Conservation (phyloP, 2,329 filamentous ascomycete genomes). For the Plenodomus biglobosus region DNA sequence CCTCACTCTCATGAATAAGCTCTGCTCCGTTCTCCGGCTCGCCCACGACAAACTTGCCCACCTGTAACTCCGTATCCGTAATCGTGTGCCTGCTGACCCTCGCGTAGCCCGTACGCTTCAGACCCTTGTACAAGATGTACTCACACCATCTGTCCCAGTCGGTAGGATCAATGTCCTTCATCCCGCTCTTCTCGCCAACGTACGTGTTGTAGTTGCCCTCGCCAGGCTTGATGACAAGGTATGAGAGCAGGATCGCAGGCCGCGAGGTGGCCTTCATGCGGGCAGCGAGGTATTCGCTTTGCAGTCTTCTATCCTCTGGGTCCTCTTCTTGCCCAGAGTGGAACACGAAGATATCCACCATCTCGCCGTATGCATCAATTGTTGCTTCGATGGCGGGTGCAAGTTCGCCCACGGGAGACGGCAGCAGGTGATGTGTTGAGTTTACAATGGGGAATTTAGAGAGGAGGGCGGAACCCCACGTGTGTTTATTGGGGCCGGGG, state of each 20-base stretch:
- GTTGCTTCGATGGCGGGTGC: slow-evolving; percentile 97
- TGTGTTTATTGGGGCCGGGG: slow-evolving; percentile 97
- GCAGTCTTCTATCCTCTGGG: slow-evolving; percentile 82
- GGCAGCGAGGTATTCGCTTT: slow-evolving; percentile 80
- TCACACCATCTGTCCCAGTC: slow-evolving; percentile 99
- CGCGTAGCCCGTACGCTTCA: slow-evolving; percentile 85
- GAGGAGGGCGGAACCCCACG: slow-evolving; percentile 88
- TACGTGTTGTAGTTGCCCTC: slow-evolving; percentile 97
- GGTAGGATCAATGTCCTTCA: slow-evolving; percentile 89
- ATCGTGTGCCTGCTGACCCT: slow-evolving; percentile 86
- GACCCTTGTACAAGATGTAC: slow-evolving; percentile 92
- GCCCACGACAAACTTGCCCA: slow-evolving; percentile 90
- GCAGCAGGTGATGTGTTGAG: slow-evolving; percentile 92
- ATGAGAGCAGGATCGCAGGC: slow-evolving; percentile 83
- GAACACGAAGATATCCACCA: slow-evolving; percentile 95
- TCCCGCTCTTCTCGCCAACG: slow-evolving; percentile 80
- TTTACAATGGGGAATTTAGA: slow-evolving; percentile 98
- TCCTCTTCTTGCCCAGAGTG: slow-evolving; percentile 99
- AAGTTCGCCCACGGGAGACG: slow-evolving; percentile 89
- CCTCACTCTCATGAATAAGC: slow-evolving; percentile 69
- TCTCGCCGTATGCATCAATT: slow-evolving; percentile 83
- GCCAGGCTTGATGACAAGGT: slow-evolving; percentile 86
- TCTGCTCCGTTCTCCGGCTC: slow-evolving; percentile 65
- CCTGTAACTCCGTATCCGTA: slow-evolving; percentile 93
- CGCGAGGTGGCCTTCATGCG: slow-evolving; percentile 82